These are phyloP conservation scores for Cladophialophora yegresii DNA, from an alignment of 2,329 filamentous ascomycete species.

Conservation along the genomic window DNA sequence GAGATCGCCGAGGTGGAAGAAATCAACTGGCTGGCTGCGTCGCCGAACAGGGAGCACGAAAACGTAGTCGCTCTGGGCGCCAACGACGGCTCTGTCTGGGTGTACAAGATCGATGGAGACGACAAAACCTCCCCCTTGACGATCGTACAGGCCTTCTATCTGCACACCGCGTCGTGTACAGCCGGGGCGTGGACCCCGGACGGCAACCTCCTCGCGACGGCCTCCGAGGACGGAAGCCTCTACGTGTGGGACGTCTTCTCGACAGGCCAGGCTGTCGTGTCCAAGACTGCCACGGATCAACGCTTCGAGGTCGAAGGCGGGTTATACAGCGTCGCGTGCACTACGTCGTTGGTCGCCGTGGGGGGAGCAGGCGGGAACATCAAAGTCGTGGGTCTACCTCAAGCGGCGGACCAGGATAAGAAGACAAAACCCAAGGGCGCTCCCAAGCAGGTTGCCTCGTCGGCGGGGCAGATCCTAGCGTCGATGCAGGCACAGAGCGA, in stretches of 20 bases:
- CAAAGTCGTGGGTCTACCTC: conserved; percentile 80
- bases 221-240: conserved; percentile 82
- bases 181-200: conserved; percentile 90
- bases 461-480: conserved; percentile 74
- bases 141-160: conserved; percentile 88
- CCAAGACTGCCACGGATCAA: conserved; percentile 77
- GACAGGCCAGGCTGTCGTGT: conserved; percentile 67
- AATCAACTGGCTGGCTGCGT: conserved; percentile 84
- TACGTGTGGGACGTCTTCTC: conserved; percentile 90
- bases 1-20: conserved; percentile 90
- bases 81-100: conserved; percentile 90
- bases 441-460: conserved; percentile 42
- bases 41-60: conserved; percentile 68
- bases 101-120: conserved; percentile 77
- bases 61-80: conserved; percentile 87
- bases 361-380: conserved; percentile 87
- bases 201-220: conserved; percentile 80
- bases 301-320: conserved; percentile 91
- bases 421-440: conserved; percentile 46
- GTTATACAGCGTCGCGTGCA: conserved; percentile 81
- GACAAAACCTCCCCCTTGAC: conserved; percentile 66
- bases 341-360: conserved; percentile 77
- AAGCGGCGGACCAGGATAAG: conserved; percentile 52
- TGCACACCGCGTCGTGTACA: conserved; percentile 82
- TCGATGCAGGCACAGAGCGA: conserved; percentile 76